Percentiles rank a stretch among this genome's conserved stretches.
Conservation (phyloP, 23 red algal genomes). For the Cyanidiococcus yangmingshanensis region DNA sequence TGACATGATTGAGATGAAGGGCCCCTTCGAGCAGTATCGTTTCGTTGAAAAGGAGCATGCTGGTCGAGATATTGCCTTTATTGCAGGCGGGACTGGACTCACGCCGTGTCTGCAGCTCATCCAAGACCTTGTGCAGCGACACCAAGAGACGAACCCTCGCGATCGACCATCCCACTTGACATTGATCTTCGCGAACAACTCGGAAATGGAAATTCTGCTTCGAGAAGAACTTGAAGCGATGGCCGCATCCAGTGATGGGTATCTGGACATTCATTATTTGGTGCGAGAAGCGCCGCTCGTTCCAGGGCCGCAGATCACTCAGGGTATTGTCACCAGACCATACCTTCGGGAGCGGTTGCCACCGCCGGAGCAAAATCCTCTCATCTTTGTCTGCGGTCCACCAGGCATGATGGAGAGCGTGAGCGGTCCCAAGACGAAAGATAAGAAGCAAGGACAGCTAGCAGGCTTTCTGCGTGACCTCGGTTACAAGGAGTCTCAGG, state of each 20-base stretch:
- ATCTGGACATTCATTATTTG: conserved; percentile 8
- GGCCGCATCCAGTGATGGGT: conserved; percentile 13
- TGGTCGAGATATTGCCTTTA: conserved; percentile 14
- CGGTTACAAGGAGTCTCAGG: conserved; percentile 23
- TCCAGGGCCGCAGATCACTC: background rate
- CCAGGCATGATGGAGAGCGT: conserved; percentile 28
- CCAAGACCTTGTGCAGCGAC: conserved; percentile 22
- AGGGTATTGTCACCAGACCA: background rate
- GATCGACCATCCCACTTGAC: background rate
- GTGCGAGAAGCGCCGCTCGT: conserved; percentile 2
- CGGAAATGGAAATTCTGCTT: conserved; percentile 21
- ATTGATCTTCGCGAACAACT: conserved; percentile 23
- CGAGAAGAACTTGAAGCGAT: conserved; percentile 17
- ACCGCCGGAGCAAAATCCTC: background rate
- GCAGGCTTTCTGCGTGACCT: conserved; percentile 8
- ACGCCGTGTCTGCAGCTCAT: conserved; percentile 29
- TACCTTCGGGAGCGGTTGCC: background rate
- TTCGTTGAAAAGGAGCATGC: conserved; percentile 4
- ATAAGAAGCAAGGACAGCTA: conserved; percentile 25
- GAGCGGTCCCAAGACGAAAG: conserved; percentile 28
- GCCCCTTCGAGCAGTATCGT: conserved; percentile 30
- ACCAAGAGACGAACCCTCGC: background rate
- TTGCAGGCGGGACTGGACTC: conserved; percentile 27
- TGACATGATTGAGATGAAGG: conserved; percentile 22
- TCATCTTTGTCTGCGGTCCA: conserved; percentile 18